These are phyloP conservation scores for Eucalyptus marginata DNA, from an alignment of 345 rosid species.

Conservation along the genomic window DNA sequence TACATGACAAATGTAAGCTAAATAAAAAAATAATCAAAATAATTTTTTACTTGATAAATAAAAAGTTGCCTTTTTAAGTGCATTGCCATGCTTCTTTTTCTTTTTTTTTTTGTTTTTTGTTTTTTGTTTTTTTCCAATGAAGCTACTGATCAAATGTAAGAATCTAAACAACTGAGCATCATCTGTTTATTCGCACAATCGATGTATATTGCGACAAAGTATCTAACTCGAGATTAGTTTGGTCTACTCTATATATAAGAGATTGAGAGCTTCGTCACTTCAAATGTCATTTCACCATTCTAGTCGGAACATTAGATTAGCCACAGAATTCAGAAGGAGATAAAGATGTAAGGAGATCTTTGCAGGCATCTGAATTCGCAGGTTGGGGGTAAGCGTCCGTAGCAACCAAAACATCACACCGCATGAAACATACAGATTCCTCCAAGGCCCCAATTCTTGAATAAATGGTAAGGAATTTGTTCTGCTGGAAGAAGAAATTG, in stretches of 20 bases:
- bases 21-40: neutral
- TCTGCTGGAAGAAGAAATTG: neutral
- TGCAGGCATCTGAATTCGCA: neutral
- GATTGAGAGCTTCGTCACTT: neutral
- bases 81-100: no score
- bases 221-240: neutral
- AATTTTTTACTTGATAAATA: no score
- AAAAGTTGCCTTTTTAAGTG: no score
- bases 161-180: no score
- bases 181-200: accelerated
- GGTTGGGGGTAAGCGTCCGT: neutral
- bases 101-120: no score
- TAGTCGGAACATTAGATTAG: neutral
- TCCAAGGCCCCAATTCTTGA: neutral
- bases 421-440: neutral
- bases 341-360: neutral
- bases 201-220: accelerated
- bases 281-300: neutral
- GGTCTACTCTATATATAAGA: neutral
- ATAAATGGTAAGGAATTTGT: neutral
- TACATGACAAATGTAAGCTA: accelerated
- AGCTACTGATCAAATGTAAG: no score
- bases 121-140: no score
- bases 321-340: neutral
- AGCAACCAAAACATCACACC: neutral